phyloP scores from a whole-genome alignment of 208 protist species.

The Lotmaria passim region DNA sequence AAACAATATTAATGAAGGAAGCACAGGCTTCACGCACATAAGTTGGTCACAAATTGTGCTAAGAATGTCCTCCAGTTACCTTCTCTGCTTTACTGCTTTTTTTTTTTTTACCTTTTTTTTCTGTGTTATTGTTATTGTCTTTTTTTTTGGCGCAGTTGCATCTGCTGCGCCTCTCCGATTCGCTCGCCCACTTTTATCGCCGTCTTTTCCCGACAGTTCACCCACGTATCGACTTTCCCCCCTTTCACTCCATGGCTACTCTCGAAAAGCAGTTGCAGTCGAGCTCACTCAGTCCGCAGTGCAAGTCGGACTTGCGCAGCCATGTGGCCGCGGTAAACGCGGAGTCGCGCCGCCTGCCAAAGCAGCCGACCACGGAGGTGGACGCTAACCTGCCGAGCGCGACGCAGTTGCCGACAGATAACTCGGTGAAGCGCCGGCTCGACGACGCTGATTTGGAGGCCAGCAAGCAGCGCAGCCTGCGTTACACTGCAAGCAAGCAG shows the following conservation, averaged over 20 bases:
- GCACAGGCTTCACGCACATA: too few relatives aligned
- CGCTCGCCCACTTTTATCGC: too few relatives aligned
- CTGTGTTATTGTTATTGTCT: too few relatives aligned
- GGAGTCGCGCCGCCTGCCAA: slow-evolving; percentile 57
- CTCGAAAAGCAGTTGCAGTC: slow-evolving; percentile 65
- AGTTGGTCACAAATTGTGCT: too few relatives aligned
- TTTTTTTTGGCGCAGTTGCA: too few relatives aligned
- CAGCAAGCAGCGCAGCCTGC: slow-evolving; percentile 20
- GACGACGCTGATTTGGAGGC: slow-evolving; percentile 8
- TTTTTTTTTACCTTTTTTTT: too few relatives aligned
- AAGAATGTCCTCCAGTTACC: too few relatives aligned
- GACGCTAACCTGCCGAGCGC: slow-evolving; percentile 56
- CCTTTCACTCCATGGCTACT: slow-evolving; percentile 51
- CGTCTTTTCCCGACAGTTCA: too few relatives aligned
- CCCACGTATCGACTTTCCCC: background rate
- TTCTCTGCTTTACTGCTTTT: too few relatives aligned
- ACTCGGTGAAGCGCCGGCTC: slow-evolving; percentile 29
- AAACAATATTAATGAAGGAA: too few relatives aligned
- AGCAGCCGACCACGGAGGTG: slow-evolving; percentile 51
- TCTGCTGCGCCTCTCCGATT: too few relatives aligned
- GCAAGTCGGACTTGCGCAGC: slow-evolving; percentile 74
- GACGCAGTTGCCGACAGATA: slow-evolving; percentile 39
- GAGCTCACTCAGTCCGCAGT: slow-evolving; percentile 65
- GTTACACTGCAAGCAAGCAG: slow-evolving; percentile 39
- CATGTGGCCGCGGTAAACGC: slow-evolving; percentile 65